Percentiles rank a stretch among this genome's conserved stretches.
Conservation (phyloP, 164 flowering plant species). For the Buxus sempervirens region DNA sequence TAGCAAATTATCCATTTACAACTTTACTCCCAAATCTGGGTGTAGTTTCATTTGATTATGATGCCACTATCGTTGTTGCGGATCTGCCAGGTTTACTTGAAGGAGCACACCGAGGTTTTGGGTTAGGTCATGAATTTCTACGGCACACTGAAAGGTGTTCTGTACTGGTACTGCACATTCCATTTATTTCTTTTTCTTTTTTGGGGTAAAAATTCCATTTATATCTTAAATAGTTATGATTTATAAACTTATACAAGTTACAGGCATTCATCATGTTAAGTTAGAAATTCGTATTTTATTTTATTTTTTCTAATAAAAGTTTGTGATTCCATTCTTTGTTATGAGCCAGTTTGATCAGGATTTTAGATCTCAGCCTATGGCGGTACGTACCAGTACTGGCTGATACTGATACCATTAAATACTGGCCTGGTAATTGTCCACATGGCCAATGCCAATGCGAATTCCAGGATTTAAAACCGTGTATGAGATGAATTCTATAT, state of each 20-base stretch:
- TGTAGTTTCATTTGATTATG: conserved; percentile 84
- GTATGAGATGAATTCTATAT: background rate
- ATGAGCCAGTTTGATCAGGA: too few species aligned
- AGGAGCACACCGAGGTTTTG: conserved; percentile 97
- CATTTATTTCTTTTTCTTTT: background rate
- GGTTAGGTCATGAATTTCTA: conserved; percentile 94
- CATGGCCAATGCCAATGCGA: too few species aligned
- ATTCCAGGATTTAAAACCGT: too few species aligned
- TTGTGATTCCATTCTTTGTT: too few species aligned
- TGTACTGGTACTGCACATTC: conserved; percentile 60
- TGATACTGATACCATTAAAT: too few species aligned
- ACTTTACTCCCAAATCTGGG: conserved; percentile 95
- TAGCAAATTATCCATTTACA: conserved; percentile 95
- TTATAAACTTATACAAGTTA: background rate
- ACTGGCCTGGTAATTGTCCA: too few species aligned
- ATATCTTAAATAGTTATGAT: background rate
- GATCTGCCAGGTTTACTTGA: conserved; percentile 97
- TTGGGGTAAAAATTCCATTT: too few species aligned
- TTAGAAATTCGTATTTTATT: too few species aligned
- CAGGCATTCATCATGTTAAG: background rate
- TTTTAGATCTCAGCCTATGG: too few species aligned
- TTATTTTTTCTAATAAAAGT: too few species aligned
- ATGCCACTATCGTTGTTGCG: conserved; percentile 88
- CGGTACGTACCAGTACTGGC: too few species aligned
- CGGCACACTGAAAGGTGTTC: conserved; percentile 96